These are phyloP conservation scores for Pseudopithomyces chartarum DNA, from an alignment of 2,329 filamentous ascomycete genomes.

Conservation along the genomic window DNA sequence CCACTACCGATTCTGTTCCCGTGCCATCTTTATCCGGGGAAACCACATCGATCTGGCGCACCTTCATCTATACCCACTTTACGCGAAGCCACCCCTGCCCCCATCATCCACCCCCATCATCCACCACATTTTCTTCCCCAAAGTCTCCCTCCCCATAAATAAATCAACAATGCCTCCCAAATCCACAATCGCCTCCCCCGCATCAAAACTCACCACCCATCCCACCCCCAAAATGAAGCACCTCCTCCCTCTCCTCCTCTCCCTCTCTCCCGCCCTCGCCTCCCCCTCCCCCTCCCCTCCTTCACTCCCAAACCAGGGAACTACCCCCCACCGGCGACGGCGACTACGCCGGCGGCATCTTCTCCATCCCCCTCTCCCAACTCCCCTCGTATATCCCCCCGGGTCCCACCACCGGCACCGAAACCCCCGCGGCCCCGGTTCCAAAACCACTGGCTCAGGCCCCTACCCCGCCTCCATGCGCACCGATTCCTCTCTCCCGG, in stretches of 20 bases:
- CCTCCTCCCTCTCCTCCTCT: background rate
- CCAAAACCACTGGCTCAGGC: slow-evolving; percentile 24
- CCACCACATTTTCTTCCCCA: background rate
- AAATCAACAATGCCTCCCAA: background rate
- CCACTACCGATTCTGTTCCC: background rate
- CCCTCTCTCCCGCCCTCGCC: background rate
- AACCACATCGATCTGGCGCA: background rate
- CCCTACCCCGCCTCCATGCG: slow-evolving; percentile 25
- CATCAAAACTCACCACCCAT: background rate
- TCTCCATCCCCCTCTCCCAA: slow-evolving; percentile 25
- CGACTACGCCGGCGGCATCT: slow-evolving; percentile 27
- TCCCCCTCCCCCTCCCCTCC: slow-evolving; percentile 5
- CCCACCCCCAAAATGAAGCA: background rate
- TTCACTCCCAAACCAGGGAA: slow-evolving; percentile 20
- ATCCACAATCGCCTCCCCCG: too few relatives aligned
- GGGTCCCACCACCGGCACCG: slow-evolving; percentile 9
- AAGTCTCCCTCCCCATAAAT: background rate
- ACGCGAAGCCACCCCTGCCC: background rate
- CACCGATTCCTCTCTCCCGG: slow-evolving; percentile 20
- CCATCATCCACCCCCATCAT: background rate
- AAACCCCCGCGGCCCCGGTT: slow-evolving; percentile 15
- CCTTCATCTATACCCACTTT: background rate
- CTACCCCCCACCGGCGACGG: slow-evolving; percentile 27
- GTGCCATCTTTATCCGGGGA: background rate
- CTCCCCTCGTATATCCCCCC: slow-evolving; percentile 16